A percentile compares a stretch with the other conserved stretches of the same genome.
phyloP scores from a whole-genome alignment of 2,329 filamentous ascomycete species.

The Leptosphaerulina australis region DNA sequence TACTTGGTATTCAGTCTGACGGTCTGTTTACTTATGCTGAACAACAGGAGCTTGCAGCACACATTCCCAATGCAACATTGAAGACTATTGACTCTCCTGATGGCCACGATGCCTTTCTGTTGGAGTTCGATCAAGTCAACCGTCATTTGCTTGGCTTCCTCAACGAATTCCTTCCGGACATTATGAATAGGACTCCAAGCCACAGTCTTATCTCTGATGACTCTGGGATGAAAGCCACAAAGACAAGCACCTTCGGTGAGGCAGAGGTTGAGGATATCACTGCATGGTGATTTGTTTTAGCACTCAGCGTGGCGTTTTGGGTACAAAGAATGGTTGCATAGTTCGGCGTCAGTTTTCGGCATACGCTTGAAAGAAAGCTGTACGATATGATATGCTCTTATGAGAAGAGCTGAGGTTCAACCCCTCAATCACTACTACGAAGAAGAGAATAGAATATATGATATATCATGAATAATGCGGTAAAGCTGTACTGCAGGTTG shows the following conservation, averaged over 20 bases:
- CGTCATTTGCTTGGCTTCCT: constrained; percentile 83
- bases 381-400: constrained; percentile 30
- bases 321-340: constrained; percentile 19
- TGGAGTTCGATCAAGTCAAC: constrained; percentile 98
- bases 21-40: constrained; percentile 97
- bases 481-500: background rate
- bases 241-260: constrained; percentile 92
- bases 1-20: constrained; percentile 93
- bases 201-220: constrained; percentile 50
- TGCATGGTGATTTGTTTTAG: constrained; percentile 69
- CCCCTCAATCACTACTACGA: constrained; percentile 29
- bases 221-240: constrained; percentile 66
- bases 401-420: constrained; percentile 43
- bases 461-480: too few relatives aligned
- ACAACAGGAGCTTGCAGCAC: constrained; percentile 86
- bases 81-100: constrained; percentile 92
- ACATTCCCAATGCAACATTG: constrained; percentile 77
- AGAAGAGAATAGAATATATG: constrained; percentile 1
- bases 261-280: constrained; percentile 96
- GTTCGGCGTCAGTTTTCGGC: constrained; percentile 41
- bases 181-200: constrained; percentile 68
- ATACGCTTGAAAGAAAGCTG: constrained; percentile 49
- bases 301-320: constrained; percentile 37
- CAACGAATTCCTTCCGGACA: constrained; percentile 80
- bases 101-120: constrained; percentile 92